Percentiles rank a stretch among this genome's conserved stretches.
phyloP scores from a whole-genome alignment of 345 rosid genomes.

The Boechera stricta region DNA sequence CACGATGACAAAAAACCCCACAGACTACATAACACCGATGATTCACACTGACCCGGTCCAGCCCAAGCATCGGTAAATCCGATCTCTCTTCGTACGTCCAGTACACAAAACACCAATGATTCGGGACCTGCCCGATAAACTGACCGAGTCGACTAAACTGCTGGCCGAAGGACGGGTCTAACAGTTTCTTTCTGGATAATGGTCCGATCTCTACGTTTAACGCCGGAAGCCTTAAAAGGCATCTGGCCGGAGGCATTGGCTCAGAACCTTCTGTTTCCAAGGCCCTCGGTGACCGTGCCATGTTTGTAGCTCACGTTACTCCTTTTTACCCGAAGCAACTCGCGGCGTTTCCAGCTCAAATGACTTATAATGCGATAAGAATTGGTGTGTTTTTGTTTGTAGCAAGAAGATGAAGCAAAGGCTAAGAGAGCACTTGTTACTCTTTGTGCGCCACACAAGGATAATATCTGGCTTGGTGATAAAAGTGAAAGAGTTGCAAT shows the following conservation, averaged over 20 bases:
- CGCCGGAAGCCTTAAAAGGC: constrained; percentile 67
- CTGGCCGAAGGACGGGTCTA: too few species aligned
- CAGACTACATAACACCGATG: too few species aligned
- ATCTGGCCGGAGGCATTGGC: constrained; percentile 71
- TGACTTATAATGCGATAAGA: not conserved
- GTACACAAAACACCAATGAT: too few species aligned
- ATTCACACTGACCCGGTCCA: too few species aligned
- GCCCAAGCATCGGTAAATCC: too few species aligned
- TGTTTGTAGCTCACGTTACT: constrained; percentile 82
- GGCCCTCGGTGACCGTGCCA: constrained; percentile 77
- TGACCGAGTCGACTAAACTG: too few species aligned
- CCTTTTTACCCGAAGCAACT: constrained; percentile 80
- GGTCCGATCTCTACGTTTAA: constrained; percentile 35
- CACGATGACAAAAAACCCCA: too few species aligned
- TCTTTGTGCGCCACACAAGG: constrained; percentile 75
- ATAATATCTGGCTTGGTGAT: constrained; percentile 86
- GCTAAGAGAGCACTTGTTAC: constrained; percentile 80
- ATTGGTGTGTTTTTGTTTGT: constrained; percentile 33
- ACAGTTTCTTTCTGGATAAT: not conserved
- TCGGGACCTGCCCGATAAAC: too few species aligned
- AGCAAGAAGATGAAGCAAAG: constrained; percentile 82
- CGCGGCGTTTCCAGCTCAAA: constrained; percentile 59
- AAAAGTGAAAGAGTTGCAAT: constrained; percentile 87
- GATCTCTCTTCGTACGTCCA: too few species aligned
- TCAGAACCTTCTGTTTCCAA: constrained; percentile 71